A percentile compares a stretch with the other conserved stretches of the same genome.
phyloP scores from a whole-genome alignment of 208 protist species.

The Trypanosoma theileri region DNA sequence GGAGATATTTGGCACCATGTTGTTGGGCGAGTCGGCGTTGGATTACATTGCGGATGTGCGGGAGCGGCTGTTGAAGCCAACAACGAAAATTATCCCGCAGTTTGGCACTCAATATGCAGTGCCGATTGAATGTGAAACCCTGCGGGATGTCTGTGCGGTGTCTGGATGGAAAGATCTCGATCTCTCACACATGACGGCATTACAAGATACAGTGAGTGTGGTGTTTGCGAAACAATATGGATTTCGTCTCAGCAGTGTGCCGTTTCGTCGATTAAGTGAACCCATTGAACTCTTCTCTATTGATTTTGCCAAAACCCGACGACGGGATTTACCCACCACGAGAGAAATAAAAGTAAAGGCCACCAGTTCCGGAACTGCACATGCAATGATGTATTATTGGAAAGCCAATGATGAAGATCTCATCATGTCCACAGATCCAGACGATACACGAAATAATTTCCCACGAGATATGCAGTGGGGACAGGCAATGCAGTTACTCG shows the following conservation, averaged over 20 bases:
- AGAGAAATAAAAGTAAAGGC: slow-evolving; percentile 48
- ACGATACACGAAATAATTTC: slow-evolving; percentile 88
- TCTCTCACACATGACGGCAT: slow-evolving; percentile 77
- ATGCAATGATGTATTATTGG: slow-evolving; percentile 90
- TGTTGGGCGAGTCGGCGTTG: slow-evolving; percentile 89
- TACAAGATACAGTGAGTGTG: slow-evolving; percentile 88
- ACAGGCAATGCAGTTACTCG: slow-evolving; percentile 89
- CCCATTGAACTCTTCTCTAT: slow-evolving; percentile 78
- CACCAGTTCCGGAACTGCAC: slow-evolving; percentile 58
- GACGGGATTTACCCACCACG: slow-evolving; percentile 16
- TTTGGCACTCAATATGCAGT: slow-evolving; percentile 89
- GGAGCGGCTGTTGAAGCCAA: slow-evolving; percentile 59
- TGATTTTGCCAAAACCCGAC: slow-evolving; percentile 69
- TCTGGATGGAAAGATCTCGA: slow-evolving; percentile 80
- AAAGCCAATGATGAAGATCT: slow-evolving; percentile 33
- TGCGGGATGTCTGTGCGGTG: slow-evolving; percentile 75
- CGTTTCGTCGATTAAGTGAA: slow-evolving; percentile 59
- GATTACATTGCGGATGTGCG: slow-evolving; percentile 91
- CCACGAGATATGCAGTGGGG: slow-evolving; percentile 94
- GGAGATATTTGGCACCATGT: slow-evolving; percentile 93
- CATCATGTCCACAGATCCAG: slow-evolving; percentile 83
- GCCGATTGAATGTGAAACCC: slow-evolving; percentile 80
- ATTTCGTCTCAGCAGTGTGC: slow-evolving; percentile 88
- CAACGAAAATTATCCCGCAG: slow-evolving; percentile 80
- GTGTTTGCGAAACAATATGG: slow-evolving; percentile 95